phyloP scores from a whole-genome alignment of 2,329 filamentous ascomycete genomes.

The Botryosphaeria dothidea region DNA sequence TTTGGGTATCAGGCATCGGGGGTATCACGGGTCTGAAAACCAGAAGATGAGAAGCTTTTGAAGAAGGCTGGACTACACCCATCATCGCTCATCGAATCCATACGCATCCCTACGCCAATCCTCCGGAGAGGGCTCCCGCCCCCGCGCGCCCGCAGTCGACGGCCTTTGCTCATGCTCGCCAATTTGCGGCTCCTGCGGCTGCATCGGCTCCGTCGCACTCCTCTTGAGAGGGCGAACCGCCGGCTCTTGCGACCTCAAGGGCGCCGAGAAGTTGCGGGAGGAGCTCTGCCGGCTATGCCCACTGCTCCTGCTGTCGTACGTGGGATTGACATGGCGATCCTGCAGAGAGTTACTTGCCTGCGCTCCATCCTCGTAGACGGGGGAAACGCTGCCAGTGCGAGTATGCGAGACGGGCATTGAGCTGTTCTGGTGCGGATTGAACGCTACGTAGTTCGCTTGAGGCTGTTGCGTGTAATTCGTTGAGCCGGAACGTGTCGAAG shows the following conservation, averaged over 20 bases:
- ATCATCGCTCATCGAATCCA: background rate
- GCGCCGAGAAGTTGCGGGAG: conserved; percentile 6
- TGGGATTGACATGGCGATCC: background rate
- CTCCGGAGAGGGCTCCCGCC: background rate
- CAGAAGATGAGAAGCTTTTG: background rate
- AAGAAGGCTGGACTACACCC: background rate
- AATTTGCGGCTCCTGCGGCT: background rate
- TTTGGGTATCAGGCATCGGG: conserved; percentile 8
- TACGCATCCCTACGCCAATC: background rate
- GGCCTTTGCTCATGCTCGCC: background rate
- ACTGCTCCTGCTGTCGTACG: background rate
- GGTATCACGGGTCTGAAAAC: conserved; percentile 13
- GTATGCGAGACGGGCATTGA: background rate
- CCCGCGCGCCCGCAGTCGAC: background rate
- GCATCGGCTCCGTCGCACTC: conserved; percentile 4
- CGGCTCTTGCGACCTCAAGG: background rate
- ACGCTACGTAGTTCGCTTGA: background rate
- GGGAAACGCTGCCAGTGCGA: background rate
- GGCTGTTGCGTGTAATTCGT: background rate
- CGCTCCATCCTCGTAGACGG: background rate
- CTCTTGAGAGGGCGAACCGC: background rate
- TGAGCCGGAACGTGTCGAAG: background rate
- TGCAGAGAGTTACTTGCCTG: background rate
- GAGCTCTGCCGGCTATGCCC: background rate
- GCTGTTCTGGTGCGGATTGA: conserved; percentile 7